These are phyloP conservation scores for Atalantia buxifolia DNA, from an alignment of 345 rosid species.

Conservation along the genomic window DNA sequence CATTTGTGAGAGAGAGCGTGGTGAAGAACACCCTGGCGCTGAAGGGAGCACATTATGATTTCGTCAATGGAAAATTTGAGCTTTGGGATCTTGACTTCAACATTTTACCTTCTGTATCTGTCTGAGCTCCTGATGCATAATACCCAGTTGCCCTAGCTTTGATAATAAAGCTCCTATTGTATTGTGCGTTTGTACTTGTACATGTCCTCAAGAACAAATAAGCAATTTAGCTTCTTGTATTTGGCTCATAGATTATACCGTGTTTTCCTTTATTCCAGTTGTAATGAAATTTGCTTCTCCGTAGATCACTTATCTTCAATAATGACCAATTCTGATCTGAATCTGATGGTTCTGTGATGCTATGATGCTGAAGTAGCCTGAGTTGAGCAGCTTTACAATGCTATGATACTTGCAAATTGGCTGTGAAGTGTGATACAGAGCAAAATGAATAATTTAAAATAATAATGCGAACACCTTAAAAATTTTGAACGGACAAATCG, in stretches of 20 bases:
- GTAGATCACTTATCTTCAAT: background rate
- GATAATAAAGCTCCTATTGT: background rate
- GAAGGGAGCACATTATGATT: constrained; percentile 80
- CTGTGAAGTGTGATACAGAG: background rate
- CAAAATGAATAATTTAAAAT: background rate
- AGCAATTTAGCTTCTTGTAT: background rate
- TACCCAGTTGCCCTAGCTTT: background rate
- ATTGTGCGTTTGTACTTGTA: background rate
- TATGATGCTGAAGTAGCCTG: background rate
- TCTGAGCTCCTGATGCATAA: constrained; percentile 7
- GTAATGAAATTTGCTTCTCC: background rate
- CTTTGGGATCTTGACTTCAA: constrained; percentile 75
- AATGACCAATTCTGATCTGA: background rate
- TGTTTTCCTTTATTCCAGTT: background rate
- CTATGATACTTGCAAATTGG: background rate
- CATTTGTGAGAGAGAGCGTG: constrained; percentile 71
- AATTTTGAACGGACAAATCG: background rate
- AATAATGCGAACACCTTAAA: background rate
- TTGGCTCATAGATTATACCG: background rate
- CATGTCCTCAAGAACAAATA: background rate
- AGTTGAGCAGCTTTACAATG: background rate
- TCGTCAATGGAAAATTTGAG: constrained; percentile 62
- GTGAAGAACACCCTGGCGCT: constrained; percentile 42
- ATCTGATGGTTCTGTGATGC: background rate
- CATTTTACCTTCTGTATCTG: constrained; percentile 31